Percentiles rank a stretch among this genome's conserved stretches.
phyloP scores from a whole-genome alignment of 805 yeast species.

The Cyberlindnera euphorbiae region DNA sequence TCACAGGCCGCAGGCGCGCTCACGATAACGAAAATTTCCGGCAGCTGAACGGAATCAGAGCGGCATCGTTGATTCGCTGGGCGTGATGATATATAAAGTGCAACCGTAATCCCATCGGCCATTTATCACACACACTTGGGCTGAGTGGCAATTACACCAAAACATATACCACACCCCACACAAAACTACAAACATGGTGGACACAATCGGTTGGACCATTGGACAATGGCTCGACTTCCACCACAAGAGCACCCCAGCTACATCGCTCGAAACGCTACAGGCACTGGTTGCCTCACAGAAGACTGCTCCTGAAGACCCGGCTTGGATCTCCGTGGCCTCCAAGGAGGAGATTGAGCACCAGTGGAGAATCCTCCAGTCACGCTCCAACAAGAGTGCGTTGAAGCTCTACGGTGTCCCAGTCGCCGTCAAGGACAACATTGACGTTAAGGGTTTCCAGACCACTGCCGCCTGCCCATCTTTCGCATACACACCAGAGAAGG shows the following conservation, averaged over 20 bases:
- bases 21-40: no score
- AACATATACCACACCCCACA: no score
- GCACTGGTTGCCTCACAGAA: slow-evolving; percentile 44
- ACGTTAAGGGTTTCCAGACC: slow-evolving; percentile 73
- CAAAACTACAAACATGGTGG: slow-evolving; percentile 11
- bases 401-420: slow-evolving; percentile 92
- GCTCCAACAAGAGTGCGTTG: slow-evolving; percentile 44
- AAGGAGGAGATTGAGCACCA: slow-evolving; percentile 63
- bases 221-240: slow-evolving; percentile 76
- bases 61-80: no score
- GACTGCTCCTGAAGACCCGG: slow-evolving; percentile 58
- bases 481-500: slow-evolving; percentile 60
- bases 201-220: slow-evolving; percentile 67
- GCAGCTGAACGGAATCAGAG: no score
- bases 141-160: no score
- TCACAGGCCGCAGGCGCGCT: no score
- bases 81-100: no score
- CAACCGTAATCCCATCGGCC: no score
- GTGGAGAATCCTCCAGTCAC: slow-evolving; percentile 70
- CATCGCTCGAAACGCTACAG: slow-evolving; percentile 48
- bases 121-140: no score
- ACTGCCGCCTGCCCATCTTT: slow-evolving; percentile 96
- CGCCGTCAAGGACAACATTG: slow-evolving; percentile 93
- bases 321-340: slow-evolving; percentile 83
- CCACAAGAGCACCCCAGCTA: slow-evolving; percentile 50